Evolutionary conservation across 208 protist species (phyloP).

Genomic region (Novymonas esmeraldas): DNA sequence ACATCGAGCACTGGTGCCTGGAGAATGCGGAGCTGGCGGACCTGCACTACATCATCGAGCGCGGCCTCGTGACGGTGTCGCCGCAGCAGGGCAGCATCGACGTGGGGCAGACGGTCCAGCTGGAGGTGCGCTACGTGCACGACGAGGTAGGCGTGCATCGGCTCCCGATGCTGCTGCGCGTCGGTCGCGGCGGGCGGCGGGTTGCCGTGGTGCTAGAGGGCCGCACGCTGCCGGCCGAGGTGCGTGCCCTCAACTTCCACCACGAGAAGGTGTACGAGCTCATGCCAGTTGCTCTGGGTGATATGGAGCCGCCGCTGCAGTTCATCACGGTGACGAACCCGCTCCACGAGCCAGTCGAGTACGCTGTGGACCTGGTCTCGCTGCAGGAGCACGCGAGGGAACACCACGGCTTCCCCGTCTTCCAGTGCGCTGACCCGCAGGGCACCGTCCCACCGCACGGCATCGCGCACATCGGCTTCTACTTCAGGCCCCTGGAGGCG

Average conservation of each 20-base stretch:
- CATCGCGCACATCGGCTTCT: slow-evolving; percentile 68
- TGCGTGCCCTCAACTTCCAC: slow-evolving; percentile 69
- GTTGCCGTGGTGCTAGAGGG: slow-evolving; percentile 85
- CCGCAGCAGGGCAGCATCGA: slow-evolving; percentile 65
- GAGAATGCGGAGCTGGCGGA: slow-evolving; percentile 73
- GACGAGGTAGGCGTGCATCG: slow-evolving; percentile 65
- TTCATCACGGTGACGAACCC: slow-evolving; percentile 76
- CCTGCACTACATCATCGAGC: slow-evolving; percentile 76
- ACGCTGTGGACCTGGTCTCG: slow-evolving; percentile 64
- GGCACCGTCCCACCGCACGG: slow-evolving; percentile 65
- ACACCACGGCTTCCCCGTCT: slow-evolving; percentile 87
- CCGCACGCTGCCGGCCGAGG: slow-evolving; percentile 66
- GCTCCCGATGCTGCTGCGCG: slow-evolving; percentile 80
- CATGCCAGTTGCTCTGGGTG: slow-evolving; percentile 87
- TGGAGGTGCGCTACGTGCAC: slow-evolving; percentile 79
- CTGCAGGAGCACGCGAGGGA: slow-evolving; percentile 47
- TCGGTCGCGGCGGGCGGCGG: slow-evolving; percentile 61
- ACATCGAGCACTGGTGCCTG: slow-evolving; percentile 85
- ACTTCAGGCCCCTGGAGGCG: slow-evolving; percentile 91
- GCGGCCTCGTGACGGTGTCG: slow-evolving; percentile 60
- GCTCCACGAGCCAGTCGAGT: slow-evolving; percentile 53
- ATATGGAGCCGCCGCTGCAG: slow-evolving; percentile 87
- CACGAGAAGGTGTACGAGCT: slow-evolving; percentile 57
- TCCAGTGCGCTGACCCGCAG: slow-evolving; percentile 87
- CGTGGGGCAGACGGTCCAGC: slow-evolving; percentile 49